These are phyloP conservation scores for Mortierella alpina DNA, from an alignment of 192 early-diverging fungal genomes.

Conservation along the genomic window DNA sequence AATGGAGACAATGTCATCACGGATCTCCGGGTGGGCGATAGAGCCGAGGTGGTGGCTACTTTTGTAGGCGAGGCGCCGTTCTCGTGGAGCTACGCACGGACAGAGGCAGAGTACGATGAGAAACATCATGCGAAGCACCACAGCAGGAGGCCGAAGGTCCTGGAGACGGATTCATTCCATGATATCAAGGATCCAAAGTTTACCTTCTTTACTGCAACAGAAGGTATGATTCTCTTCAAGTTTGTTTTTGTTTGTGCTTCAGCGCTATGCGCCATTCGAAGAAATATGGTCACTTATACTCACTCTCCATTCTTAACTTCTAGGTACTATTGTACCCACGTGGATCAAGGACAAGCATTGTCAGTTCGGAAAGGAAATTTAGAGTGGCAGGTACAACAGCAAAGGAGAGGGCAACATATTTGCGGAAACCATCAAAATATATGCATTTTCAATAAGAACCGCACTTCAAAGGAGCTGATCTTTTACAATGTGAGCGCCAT, in stretches of 20 bases:
- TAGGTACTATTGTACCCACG: conserved; percentile 37
- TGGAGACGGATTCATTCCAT: conserved; percentile 3
- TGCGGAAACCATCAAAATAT: not conserved
- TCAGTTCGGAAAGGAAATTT: conserved; percentile 30
- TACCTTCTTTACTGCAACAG: conserved; percentile 22
- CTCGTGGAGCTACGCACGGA: conserved; percentile 30
- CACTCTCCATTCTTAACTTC: not conserved
- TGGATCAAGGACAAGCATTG: conserved; percentile 45
- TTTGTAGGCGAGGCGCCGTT: conserved; percentile 42
- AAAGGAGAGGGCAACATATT: not conserved
- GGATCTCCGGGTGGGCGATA: conserved; percentile 34
- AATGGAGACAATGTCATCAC: conserved; percentile 30
- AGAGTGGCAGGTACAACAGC: not conserved
- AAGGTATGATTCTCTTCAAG: conserved; percentile 14
- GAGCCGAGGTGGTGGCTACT: conserved; percentile 30
- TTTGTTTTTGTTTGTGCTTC: not conserved
- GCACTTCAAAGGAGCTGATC: no score
- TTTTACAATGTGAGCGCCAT: no score
- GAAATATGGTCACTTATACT: not conserved
- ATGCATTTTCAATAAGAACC: no score
- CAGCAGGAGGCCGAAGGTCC: conserved; percentile 11
- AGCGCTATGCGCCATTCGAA: no score
- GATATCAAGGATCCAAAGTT: conserved; percentile 23
- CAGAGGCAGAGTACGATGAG: conserved; percentile 34
- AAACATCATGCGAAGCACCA: conserved; percentile 17